These are phyloP conservation scores for Adansonia gregorii DNA, from an alignment of 441 rosid species.

Conservation along the genomic window DNA sequence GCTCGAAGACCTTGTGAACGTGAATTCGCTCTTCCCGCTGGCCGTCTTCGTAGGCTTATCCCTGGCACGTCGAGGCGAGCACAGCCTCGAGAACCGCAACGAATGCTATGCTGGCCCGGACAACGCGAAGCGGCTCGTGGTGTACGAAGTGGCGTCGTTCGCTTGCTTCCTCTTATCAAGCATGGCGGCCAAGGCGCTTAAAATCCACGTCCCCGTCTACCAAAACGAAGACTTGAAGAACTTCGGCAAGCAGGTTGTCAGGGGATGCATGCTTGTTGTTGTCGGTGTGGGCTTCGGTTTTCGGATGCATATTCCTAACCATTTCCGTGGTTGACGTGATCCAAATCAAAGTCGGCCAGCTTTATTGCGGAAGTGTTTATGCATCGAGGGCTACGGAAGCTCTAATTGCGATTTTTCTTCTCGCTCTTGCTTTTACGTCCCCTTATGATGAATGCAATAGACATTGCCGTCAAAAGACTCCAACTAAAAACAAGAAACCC, in stretches of 20 bases:
- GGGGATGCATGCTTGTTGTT: conserved; percentile 17
- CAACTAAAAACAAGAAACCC: too few relatives aligned
- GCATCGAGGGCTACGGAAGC: conserved; percentile 18
- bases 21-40: conserved; percentile 29
- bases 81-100: conserved; percentile 25
- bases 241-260: rapidly evolving
- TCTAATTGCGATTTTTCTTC: conserved; percentile 25
- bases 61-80: conserved; percentile 12
- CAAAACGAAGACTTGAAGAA: neutral
- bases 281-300: conserved; percentile 27
- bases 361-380: conserved; percentile 25
- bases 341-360: conserved; percentile 36
- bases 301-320: conserved; percentile 34
- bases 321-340: conserved; percentile 37
- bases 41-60: conserved; percentile 32
- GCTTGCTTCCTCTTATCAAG: conserved; percentile 34
- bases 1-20: conserved; percentile 29
- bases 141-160: conserved; percentile 38
- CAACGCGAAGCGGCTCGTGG: conserved; percentile 20
- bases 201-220: conserved; percentile 24
- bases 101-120: conserved; percentile 27
- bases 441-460: conserved; percentile 27
- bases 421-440: conserved; percentile 33
- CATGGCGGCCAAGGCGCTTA: conserved; percentile 39
- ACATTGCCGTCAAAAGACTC: neutral